Evolutionary conservation across 768 basidiomycete species (phyloP).

Genomic region (Glaciozyma martinii): DNA sequence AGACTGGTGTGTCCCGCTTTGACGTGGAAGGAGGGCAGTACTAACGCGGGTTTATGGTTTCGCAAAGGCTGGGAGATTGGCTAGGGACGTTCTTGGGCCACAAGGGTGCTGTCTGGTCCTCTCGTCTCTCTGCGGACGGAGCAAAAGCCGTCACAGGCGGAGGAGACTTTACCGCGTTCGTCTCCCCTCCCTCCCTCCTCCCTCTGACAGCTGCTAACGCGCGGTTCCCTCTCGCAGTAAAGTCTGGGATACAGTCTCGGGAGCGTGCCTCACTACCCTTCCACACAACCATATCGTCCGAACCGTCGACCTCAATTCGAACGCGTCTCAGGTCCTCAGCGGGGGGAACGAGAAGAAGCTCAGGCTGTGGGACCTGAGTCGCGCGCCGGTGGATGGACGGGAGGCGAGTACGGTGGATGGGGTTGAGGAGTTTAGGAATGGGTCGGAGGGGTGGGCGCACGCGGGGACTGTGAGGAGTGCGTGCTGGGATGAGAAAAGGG

Average conservation of each 20-base stretch:
- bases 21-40: neutral
- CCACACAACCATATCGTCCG: constrained; percentile 98
- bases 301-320: constrained; percentile 76
- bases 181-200: constrained; percentile 22
- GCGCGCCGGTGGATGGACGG: constrained; percentile 43
- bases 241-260: constrained; percentile 39
- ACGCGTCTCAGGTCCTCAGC: constrained; percentile 61
- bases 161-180: constrained; percentile 96
- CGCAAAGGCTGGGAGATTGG: constrained; percentile 98
- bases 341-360: constrained; percentile 98
- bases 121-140: constrained; percentile 77
- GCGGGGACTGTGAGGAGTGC: constrained; percentile 87
- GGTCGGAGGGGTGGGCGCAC: constrained; percentile 59
- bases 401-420: neutral
- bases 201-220: neutral
- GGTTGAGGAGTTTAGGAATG: constrained; percentile 27
- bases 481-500: constrained; percentile 66
- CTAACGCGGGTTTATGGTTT: constrained; percentile 50
- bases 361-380: constrained; percentile 78
- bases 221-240: constrained; percentile 18
- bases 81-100: constrained; percentile 59
- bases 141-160: constrained; percentile 83
- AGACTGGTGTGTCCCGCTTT: constrained; percentile 15
- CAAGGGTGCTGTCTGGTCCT: constrained; percentile 90
- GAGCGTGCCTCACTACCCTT: constrained; percentile 83